Evolutionary conservation across 495 filamentous ascomycete species (phyloP), one percentile per base, ranked within the genome.

Genomic region (Neurospora pannonica): DNA sequence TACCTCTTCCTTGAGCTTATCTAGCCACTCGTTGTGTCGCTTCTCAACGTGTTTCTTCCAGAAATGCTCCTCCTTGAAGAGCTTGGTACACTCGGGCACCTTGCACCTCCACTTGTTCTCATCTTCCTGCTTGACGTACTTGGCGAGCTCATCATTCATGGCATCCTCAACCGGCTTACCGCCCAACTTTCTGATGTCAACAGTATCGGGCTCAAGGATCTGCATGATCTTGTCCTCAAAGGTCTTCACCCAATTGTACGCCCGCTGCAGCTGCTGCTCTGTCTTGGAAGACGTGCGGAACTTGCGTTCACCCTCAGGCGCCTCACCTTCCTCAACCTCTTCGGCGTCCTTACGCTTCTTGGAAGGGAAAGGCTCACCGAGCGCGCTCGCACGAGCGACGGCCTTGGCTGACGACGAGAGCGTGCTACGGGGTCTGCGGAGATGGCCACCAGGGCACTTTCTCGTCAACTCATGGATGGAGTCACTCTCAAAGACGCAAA

Each of bases 11-110:
- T 90, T 91, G 79, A 97, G 86, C 71, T 85, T 88, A 15, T 95
- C 90, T 71, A 91, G 88, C 94, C 94, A 99, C 73, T 98, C 95
- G 0, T 87, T 76, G 79, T 99, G 96, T 39, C 97, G 92, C 84
- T 99, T 99, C 81, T 98, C 97, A 24, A 98, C 89, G 77, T 99
- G 96, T 85, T 99, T 99, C 76, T 90, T 90, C 96, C 96, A 99
- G 82, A 98, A 99, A 75, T 91, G 87, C 7, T 97, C 92, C 39
- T 95, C 97, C 82, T 98, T 98, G 89, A 99, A 99, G 28, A 98
- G 87, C 81, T 99, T 99, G 0, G 93, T 90, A 81, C 96, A 99
- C 42, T 97, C 93, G 3, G 94, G 94, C 24, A 97, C 94, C 81
- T 94, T 97, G 89, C 96, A 99, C 75, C 97, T 89, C 86, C 90